These are phyloP conservation scores for Auricularia sp. DNA, from an alignment of 768 basidiomycete species.

Conservation along the genomic window DNA sequence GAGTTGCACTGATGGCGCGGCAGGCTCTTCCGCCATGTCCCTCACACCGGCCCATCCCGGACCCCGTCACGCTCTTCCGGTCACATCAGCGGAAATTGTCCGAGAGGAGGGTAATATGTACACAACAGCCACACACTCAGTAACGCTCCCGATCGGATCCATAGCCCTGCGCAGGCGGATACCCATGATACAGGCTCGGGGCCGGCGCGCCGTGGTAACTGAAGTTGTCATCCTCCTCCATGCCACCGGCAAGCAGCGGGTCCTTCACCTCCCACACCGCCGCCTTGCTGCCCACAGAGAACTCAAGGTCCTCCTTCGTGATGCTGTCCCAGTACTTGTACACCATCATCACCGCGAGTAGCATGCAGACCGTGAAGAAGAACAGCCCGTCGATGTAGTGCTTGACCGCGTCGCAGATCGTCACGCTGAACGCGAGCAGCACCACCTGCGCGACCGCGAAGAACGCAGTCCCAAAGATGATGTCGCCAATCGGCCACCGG, in stretches of 20 bases:
- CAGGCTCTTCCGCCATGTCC: no score
- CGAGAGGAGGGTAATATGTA: not conserved
- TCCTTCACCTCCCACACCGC: slow-evolving; percentile 99
- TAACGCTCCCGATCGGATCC: not conserved
- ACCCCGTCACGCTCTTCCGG: no score
- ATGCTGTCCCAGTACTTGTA: slow-evolving; percentile 99
- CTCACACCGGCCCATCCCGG: no score
- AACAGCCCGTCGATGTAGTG: slow-evolving; percentile 98
- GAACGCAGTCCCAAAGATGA: slow-evolving; percentile 85
- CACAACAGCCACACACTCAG: not conserved
- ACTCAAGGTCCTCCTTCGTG: slow-evolving; percentile 97
- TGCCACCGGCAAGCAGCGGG: slow-evolving; percentile 55
- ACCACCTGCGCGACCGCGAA: slow-evolving; percentile 84
- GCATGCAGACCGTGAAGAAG: slow-evolving; percentile 92
- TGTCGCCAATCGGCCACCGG: slow-evolving; percentile 93
- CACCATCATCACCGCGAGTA: slow-evolving; percentile 98
- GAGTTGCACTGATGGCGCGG: no score
- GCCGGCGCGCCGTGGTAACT: slow-evolving; percentile 43
- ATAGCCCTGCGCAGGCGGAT: not conserved
- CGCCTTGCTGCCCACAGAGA: slow-evolving; percentile 95
- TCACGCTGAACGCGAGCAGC: slow-evolving; percentile 86
- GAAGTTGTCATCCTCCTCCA: slow-evolving; percentile 47
- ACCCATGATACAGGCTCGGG: slow-evolving; percentile 9
- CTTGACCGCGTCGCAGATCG: slow-evolving; percentile 91
- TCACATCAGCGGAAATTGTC: no score